phyloP scores from a whole-genome alignment of 768 basidiomycete species.

The Tulasnella sp. region DNA sequence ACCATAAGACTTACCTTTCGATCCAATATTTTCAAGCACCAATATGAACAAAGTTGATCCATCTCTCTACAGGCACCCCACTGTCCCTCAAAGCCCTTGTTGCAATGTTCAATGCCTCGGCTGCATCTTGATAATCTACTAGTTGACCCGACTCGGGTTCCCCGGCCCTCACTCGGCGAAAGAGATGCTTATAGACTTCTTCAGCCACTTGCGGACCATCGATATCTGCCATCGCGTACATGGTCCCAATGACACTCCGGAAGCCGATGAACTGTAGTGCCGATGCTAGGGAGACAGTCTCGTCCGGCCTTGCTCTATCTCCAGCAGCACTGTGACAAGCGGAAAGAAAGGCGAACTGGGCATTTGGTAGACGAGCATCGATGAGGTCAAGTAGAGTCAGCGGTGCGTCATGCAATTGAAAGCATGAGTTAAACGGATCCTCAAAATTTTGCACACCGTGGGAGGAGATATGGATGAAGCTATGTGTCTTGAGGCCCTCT shows the following conservation, averaged over 20 bases:
- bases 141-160: too few relatives aligned
- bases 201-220: background rate
- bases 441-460: background rate
- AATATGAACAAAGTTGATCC: slow-evolving; percentile 1
- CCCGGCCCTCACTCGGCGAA: background rate
- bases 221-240: background rate
- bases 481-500: background rate
- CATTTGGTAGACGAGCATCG: background rate
- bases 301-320: background rate
- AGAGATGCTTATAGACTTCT: background rate
- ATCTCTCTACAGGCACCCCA: background rate
- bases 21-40: background rate
- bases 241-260: slow-evolving; percentile 1
- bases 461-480: background rate
- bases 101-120: background rate
- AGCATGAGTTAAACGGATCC: background rate
- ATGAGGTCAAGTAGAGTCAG: background rate
- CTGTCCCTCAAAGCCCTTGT: background rate
- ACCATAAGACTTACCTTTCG: too few relatives aligned
- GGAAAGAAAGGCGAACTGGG: background rate
- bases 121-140: background rate
- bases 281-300: background rate
- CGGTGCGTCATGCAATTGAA: background rate
- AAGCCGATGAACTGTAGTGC: background rate
- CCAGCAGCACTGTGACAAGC: background rate